Evolutionary conservation across 1,284 basidiomycete genomes (phyloP).

Genomic region (Leccinum pachyderme): DNA sequence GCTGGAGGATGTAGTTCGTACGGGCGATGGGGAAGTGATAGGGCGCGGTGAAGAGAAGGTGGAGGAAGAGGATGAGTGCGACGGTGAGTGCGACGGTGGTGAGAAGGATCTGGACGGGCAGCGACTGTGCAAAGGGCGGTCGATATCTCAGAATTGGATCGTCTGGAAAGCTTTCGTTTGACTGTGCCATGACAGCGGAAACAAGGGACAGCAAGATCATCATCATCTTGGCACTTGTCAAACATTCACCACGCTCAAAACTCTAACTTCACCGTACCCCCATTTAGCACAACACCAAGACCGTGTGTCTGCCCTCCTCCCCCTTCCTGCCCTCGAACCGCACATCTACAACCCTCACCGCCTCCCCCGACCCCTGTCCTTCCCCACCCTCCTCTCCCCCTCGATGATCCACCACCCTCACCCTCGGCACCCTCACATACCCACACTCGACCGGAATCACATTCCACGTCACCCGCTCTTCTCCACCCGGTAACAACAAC

Average conservation of each 20-base stretch:
- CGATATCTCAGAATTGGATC: slow-evolving; percentile 80
- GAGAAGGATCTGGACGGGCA: slow-evolving; percentile 89
- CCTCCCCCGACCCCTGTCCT: slow-evolving; percentile 39
- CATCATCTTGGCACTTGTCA: slow-evolving; percentile 3
- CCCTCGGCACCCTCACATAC: slow-evolving; percentile 52
- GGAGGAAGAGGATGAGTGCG: slow-evolving; percentile 83
- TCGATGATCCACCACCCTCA: slow-evolving; percentile 59
- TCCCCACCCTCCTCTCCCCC: slow-evolving; percentile 4
- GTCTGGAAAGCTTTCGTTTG: slow-evolving; percentile 14
- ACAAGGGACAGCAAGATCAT: slow-evolving; percentile 4
- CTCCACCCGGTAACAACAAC: slow-evolving; percentile 65
- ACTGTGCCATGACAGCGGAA: slow-evolving; percentile 22
- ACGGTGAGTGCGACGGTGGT: slow-evolving; percentile 88
- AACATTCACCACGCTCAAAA: not conserved
- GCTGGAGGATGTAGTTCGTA: slow-evolving; percentile 88
- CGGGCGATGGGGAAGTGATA: slow-evolving; percentile 95
- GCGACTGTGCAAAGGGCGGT: slow-evolving; percentile 79
- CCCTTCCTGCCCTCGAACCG: slow-evolving; percentile 38
- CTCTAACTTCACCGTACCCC: too few species aligned
- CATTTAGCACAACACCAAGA: slow-evolving; percentile 18
- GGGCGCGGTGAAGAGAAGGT: slow-evolving; percentile 92
- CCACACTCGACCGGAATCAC: slow-evolving; percentile 74
- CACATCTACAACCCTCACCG: slow-evolving; percentile 53
- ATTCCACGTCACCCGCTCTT: slow-evolving; percentile 62
- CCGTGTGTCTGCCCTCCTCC: slow-evolving; percentile 6